These are phyloP conservation scores for Boletus insuetus DNA, from an alignment of 768 basidiomycete species.

Conservation along the genomic window DNA sequence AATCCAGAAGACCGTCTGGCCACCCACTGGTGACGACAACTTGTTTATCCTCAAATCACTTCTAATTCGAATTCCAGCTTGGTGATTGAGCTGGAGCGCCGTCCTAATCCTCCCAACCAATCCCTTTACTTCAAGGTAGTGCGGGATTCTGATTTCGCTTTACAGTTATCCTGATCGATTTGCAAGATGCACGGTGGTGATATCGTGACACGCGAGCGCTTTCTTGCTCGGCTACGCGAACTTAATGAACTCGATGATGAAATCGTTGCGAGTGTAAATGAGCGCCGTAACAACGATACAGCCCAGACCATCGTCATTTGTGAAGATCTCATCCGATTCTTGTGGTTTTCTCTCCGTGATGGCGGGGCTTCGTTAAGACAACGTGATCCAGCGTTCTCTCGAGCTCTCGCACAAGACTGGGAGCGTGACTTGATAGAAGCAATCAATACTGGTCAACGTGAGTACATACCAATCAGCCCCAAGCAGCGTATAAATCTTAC, in stretches of 20 bases:
- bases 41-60: neutral
- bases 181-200: conserved; percentile 25
- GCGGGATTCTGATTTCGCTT: neutral
- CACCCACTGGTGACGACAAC: conserved; percentile 19
- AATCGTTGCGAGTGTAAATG: conserved; percentile 16
- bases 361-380: conserved; percentile 22
- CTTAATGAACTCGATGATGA: conserved; percentile 15
- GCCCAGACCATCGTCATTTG: conserved; percentile 25
- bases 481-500: neutral
- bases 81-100: conserved; percentile 22
- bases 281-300: conserved; percentile 25
- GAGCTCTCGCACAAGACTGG: conserved; percentile 19
- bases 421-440: conserved; percentile 7
- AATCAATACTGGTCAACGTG: conserved; percentile 22
- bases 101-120: conserved; percentile 12
- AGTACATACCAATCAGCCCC: conserved; percentile 2
- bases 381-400: conserved; percentile 15
- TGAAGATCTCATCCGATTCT: conserved; percentile 21
- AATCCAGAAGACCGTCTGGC: conserved; percentile 23
- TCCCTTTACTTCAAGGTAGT: conserved; percentile 22
- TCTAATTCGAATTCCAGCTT: conserved; percentile 13
- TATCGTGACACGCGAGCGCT: conserved; percentile 19
- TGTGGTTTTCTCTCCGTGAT: conserved; percentile 32
- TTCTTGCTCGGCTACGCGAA: conserved; percentile 16
- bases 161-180: neutral